Percentiles rank a stretch among this genome's conserved stretches.
These are phyloP conservation scores for Xanthoparmelia taractica DNA, from an alignment of 495 filamentous ascomycete species.

Conservation along the genomic window DNA sequence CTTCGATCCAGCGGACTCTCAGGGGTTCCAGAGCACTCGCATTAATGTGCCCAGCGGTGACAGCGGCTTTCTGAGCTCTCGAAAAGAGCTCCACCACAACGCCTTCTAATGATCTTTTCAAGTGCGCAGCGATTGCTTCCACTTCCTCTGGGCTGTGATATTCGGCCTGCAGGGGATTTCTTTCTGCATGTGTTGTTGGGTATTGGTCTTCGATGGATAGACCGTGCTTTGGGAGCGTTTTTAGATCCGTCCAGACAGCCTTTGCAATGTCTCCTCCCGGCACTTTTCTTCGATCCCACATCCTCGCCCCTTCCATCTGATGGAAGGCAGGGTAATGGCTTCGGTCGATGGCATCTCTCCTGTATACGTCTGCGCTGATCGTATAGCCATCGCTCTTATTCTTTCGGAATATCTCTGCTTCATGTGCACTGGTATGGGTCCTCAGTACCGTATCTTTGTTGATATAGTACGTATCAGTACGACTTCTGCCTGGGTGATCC, in stretches of 20 bases:
- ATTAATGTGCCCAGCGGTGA: slow-evolving; percentile 40
- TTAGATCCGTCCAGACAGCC: slow-evolving; percentile 57
- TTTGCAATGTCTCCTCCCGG: slow-evolving; percentile 50
- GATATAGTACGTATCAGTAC: slow-evolving; percentile 92
- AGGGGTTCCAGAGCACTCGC: slow-evolving; percentile 54
- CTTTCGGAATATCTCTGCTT: slow-evolving; percentile 72
- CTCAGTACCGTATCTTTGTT: slow-evolving; percentile 76
- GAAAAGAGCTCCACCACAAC: slow-evolving; percentile 87
- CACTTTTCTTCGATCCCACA: slow-evolving; percentile 68
- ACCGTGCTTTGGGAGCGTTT: slow-evolving; percentile 57
- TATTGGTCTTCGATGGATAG: slow-evolving; percentile 78
- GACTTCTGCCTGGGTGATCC: slow-evolving; percentile 82
- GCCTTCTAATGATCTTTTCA: slow-evolving; percentile 82
- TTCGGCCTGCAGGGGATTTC: slow-evolving; percentile 72
- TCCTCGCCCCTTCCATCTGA: slow-evolving; percentile 92
- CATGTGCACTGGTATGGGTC: slow-evolving; percentile 90
- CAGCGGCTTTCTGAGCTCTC: slow-evolving; percentile 60
- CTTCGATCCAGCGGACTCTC: slow-evolving; percentile 86
- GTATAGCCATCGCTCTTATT: slow-evolving; percentile 67
- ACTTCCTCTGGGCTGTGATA: slow-evolving; percentile 69
- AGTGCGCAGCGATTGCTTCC: slow-evolving; percentile 73
- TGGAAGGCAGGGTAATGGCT: slow-evolving; percentile 96
- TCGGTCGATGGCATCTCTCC: slow-evolving; percentile 87
- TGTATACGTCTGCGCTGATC: slow-evolving; percentile 92
- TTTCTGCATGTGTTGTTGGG: slow-evolving; percentile 65